A percentile compares a stretch with the other conserved stretches of the same genome.
These are phyloP conservation scores for Fonsecaea pedrosoi DNA, from an alignment of 2,329 filamentous ascomycete genomes.

Conservation along the genomic window DNA sequence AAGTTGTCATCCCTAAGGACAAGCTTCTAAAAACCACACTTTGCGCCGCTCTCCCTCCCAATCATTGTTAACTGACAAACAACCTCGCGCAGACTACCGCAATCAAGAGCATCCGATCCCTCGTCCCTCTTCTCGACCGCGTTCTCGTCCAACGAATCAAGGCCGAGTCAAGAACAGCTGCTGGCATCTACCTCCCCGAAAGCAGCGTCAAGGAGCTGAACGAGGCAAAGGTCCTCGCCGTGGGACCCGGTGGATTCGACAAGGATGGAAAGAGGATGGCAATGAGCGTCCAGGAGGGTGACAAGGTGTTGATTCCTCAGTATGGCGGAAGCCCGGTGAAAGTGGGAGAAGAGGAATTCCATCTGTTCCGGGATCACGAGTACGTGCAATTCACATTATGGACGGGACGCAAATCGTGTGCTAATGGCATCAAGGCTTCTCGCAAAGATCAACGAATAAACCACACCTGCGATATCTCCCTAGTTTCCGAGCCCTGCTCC, in stretches of 20 bases:
- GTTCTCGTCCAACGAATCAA: conserved; percentile 98
- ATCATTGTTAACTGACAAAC: neutral
- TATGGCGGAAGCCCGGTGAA: conserved; percentile 95
- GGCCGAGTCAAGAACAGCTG: conserved; percentile 93
- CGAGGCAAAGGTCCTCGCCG: conserved; percentile 93
- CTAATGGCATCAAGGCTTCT: conserved; percentile 70
- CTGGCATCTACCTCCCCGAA: conserved; percentile 97
- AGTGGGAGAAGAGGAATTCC: conserved; percentile 95
- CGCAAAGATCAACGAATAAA: conserved; percentile 98
- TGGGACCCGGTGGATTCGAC: conserved; percentile 86
- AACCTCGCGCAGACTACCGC: conserved; percentile 51
- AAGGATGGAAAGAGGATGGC: conserved; percentile 86
- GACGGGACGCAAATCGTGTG: conserved; percentile 8
- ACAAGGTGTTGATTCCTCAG: conserved; percentile 96
- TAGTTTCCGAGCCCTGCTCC: conserved; percentile 3
- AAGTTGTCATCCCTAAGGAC: conserved; percentile 8
- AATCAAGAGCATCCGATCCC: conserved; percentile 92
- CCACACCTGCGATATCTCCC: neutral
- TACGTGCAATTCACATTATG: conserved; percentile 61
- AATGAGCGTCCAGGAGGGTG: conserved; percentile 81
- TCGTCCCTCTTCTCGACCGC: conserved; percentile 95
- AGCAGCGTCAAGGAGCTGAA: conserved; percentile 97
- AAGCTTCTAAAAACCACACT: neutral
- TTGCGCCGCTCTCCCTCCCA: neutral
- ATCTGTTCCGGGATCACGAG: conserved; percentile 97